Evolutionary conservation across 768 basidiomycete genomes (phyloP), one percentile per base, ranked within the genome.

Genomic region (Serpula lacrymans): DNA sequence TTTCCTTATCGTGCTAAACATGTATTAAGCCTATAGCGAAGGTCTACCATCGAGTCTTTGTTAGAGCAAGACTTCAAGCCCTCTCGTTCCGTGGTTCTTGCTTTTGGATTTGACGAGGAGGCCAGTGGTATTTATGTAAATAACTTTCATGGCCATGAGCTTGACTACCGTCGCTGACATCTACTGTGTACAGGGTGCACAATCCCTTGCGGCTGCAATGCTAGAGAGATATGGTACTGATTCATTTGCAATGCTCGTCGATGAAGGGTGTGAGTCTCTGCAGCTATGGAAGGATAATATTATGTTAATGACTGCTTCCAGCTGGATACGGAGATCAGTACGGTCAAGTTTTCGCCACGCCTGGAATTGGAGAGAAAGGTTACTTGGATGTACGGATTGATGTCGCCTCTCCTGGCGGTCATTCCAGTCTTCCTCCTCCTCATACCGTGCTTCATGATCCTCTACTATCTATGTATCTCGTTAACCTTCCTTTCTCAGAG

Each of bases 31-130:
- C 7, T 42, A 37, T 9, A 17, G 7, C 2, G 37, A 39, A 76
- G 75, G 42, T 61, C 68, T 5, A 68, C 84, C 11, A 61, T 88
- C 26, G 86, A 90, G 58, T 72, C 73, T 2, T 66, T 92, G 17
- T 52, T 89, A 5, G 63, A 65, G n/a, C 69, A 75, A 10, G 75
- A 72, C 3, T 90, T 81, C 60, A 56, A 72, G 39, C 89, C 90
- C 12, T 68, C 68, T 3, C 70, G 88, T 33, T 78, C 74, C 1
- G 60, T 83, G 16, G 74, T 83, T 1, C 66, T 83, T 43, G 68
- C 80, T 3, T 84, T 77, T 46, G 82, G 88, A 1, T 89, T 87
- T 47, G 88, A 89, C 49, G 88, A 89, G 56, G 87, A 88, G 64
- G 67, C 75, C 41, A 68, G 70, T 40, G 81, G 81, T 28, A 37